These are phyloP conservation scores for Aspergillus sergii DNA, from an alignment of 2,329 filamentous ascomycete species.

Conservation along the genomic window DNA sequence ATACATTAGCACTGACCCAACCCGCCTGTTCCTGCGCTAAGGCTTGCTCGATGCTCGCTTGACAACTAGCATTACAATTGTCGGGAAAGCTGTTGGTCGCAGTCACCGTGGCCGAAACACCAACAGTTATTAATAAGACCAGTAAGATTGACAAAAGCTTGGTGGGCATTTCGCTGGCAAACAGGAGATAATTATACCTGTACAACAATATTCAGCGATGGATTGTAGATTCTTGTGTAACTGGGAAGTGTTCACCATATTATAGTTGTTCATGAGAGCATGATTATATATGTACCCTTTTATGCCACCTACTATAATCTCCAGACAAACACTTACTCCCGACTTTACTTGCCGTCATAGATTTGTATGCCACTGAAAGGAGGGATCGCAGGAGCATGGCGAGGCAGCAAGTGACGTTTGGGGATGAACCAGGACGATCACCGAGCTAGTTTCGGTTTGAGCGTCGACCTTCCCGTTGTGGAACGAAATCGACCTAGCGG, in stretches of 20 bases:
- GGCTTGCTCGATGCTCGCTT: not conserved
- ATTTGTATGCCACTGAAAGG: not conserved
- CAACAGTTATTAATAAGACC: not conserved
- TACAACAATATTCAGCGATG: too few relatives aligned
- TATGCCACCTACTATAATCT: too few relatives aligned
- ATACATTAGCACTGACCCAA: not conserved
- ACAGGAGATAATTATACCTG: fast-evolving
- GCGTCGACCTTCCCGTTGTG: not conserved
- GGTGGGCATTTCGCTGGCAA: too few relatives aligned
- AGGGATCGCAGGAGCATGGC: not conserved
- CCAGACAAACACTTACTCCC: not conserved
- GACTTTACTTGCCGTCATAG: not conserved
- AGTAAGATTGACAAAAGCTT: too few relatives aligned
- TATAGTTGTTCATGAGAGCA: too few relatives aligned
- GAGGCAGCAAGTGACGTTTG: not conserved
- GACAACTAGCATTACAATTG: not conserved
- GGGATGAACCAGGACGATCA: not conserved
- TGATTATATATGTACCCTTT: too few relatives aligned
- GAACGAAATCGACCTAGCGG: not conserved
- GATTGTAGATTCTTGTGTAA: too few relatives aligned
- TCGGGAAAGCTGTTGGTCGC: not conserved
- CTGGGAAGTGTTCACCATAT: too few relatives aligned
- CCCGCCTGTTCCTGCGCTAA: not conserved
- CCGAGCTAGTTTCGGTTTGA: not conserved
- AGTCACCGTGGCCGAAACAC: not conserved